phyloP scores from a whole-genome alignment of 805 yeast species.

The Candida nitratophila region DNA sequence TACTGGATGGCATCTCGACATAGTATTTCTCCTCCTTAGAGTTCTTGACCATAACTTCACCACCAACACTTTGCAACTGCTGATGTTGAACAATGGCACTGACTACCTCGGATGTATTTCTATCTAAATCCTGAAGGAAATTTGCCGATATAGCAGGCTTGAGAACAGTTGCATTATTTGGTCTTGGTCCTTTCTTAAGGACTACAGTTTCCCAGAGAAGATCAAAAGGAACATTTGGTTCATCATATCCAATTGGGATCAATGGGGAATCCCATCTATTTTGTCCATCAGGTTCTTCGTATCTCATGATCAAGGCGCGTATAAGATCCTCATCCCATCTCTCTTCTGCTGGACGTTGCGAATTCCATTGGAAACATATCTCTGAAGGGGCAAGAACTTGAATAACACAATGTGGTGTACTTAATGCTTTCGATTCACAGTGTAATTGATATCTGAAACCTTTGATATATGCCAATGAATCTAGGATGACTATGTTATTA shows the following conservation, averaged over 20 bases:
- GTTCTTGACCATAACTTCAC: slow-evolving; percentile 35
- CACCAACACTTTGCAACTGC: slow-evolving; percentile 42
- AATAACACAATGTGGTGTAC: slow-evolving; percentile 77
- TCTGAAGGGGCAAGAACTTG: slow-evolving; percentile 69
- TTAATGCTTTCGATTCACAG: slow-evolving; percentile 83
- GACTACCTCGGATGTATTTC: slow-evolving; percentile 58
- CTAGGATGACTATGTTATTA: slow-evolving; percentile 71
- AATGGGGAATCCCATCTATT: slow-evolving; percentile 94
- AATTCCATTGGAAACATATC: slow-evolving; percentile 59
- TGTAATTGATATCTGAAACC: slow-evolving; percentile 92
- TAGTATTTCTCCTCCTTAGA: slow-evolving; percentile 28
- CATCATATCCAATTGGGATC: slow-evolving; percentile 58
- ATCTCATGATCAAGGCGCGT: slow-evolving; percentile 69
- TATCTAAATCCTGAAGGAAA: slow-evolving; percentile 74
- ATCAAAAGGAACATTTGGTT: slow-evolving; percentile 50
- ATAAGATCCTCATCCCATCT: slow-evolving; percentile 63
- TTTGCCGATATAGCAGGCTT: slow-evolving; percentile 75
- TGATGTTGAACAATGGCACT: slow-evolving; percentile 57
- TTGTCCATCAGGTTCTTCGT: slow-evolving; percentile 85
- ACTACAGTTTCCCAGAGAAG: slow-evolving; percentile 61
- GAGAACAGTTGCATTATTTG: slow-evolving; percentile 78
- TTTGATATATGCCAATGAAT: slow-evolving; percentile 82
- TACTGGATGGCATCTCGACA: slow-evolving; percentile 47
- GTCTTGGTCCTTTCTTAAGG: slow-evolving; percentile 56
- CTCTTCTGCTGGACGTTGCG: slow-evolving; percentile 20